Conservation (phyloP, 2,329 filamentous ascomycete genomes). For the Hymenoscyphus linearis region DNA sequence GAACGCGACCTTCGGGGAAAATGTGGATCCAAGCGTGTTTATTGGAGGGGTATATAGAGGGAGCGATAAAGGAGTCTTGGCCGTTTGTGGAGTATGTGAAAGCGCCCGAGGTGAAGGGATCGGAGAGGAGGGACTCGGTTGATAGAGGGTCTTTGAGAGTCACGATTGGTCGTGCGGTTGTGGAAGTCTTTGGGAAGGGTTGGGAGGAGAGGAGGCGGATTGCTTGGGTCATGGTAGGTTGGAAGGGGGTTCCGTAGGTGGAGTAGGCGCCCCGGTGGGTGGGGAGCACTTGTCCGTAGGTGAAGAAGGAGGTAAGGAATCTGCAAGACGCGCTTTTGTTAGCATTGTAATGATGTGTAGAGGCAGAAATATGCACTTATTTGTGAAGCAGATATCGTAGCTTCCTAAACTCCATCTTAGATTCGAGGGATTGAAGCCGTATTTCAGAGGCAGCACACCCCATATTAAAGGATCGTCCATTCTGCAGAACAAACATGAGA, state of each 20-base stretch:
- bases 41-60: slow-evolving; percentile 64
- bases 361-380: slow-evolving; percentile 52
- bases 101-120: slow-evolving; percentile 47
- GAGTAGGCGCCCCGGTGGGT: slow-evolving; percentile 78
- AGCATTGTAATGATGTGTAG: not conserved
- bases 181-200: slow-evolving; percentile 37
- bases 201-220: slow-evolving; percentile 71
- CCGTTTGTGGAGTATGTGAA: slow-evolving; percentile 61
- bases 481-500: slow-evolving; percentile 41
- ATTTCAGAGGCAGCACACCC: slow-evolving; percentile 76
- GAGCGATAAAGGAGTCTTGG: slow-evolving; percentile 60
- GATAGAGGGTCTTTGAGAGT: slow-evolving; percentile 16
- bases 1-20: slow-evolving; percentile 91
- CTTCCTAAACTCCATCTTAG: slow-evolving; percentile 86
- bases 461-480: slow-evolving; percentile 93
- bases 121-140: not conserved
- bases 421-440: slow-evolving; percentile 66
- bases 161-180: slow-evolving; percentile 20
- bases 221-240: slow-evolving; percentile 81
- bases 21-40: slow-evolving; percentile 86
- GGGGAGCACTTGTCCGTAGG: slow-evolving; percentile 81
- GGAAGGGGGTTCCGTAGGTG: slow-evolving; percentile 73
- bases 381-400: slow-evolving; percentile 92
- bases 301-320: slow-evolving; percentile 72
- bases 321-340: slow-evolving; percentile 38